These are phyloP conservation scores for Boehmeria nivea DNA, from an alignment of 306 rosid species.

Conservation along the genomic window DNA sequence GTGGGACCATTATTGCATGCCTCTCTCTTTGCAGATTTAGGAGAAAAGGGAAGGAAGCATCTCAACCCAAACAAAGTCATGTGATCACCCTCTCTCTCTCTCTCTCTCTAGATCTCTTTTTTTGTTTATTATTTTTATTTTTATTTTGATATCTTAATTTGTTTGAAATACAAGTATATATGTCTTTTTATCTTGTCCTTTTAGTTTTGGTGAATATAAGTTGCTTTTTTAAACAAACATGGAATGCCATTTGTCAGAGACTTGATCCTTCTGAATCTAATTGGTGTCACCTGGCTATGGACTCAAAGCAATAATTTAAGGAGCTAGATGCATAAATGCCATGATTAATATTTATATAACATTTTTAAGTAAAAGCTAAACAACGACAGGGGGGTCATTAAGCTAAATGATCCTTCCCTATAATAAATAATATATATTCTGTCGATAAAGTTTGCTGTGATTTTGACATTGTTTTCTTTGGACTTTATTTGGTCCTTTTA, in stretches of 20 bases:
- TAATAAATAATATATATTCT: background rate
- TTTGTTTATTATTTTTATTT: background rate
- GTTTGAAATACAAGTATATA: constrained; percentile 2
- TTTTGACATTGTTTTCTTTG: too few relatives aligned
- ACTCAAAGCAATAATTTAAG: constrained; percentile 21
- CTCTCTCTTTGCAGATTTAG: constrained; percentile 42
- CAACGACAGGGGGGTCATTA: constrained; percentile 6
- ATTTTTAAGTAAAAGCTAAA: background rate
- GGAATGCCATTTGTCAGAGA: constrained; percentile 31
- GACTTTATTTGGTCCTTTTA: too few relatives aligned
- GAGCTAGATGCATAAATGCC: constrained; percentile 3
- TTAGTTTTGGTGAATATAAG: constrained; percentile 12
- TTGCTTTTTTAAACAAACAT: constrained; percentile 9
- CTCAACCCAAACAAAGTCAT: constrained; percentile 29
- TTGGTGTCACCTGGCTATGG: constrained; percentile 31
- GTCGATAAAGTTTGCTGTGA: too few relatives aligned
- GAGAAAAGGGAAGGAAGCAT: constrained; percentile 38
- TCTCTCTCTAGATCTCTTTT: constrained; percentile 7
- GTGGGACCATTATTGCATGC: constrained; percentile 72
- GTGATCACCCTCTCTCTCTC: constrained; percentile 36
- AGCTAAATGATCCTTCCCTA: background rate
- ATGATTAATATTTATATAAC: constrained; percentile 6
- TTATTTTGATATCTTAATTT: too few relatives aligned
- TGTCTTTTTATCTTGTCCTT: constrained; percentile 21
- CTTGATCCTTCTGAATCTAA: constrained; percentile 26